Evolutionary conservation across 1,139 yeast species (phyloP).

Genomic region (Diutina neorugosa): DNA sequence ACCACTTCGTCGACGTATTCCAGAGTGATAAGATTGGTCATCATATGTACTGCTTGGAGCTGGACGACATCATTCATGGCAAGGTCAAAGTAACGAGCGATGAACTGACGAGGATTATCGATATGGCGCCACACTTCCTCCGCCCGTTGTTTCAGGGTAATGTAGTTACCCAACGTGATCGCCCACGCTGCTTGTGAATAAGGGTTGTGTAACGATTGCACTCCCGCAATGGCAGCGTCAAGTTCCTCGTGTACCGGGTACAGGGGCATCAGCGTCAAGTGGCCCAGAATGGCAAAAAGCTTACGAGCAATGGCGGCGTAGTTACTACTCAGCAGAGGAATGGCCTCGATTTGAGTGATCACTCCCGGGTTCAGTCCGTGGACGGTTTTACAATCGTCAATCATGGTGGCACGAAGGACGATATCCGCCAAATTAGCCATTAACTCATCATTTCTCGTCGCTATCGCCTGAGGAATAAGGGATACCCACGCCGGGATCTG

Average conservation of each 20-base stretch:
- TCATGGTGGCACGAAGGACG: neutral
- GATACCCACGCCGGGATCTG: neutral
- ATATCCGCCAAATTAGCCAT: neutral
- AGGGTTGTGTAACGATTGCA: neutral
- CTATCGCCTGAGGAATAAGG: neutral
- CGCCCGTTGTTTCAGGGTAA: neutral
- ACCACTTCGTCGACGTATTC: neutral
- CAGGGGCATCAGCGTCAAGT: slow-evolving; percentile 2
- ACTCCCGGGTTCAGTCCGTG: neutral
- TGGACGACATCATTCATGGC: slow-evolving; percentile 2
- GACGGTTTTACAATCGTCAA: neutral
- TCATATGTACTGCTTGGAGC: slow-evolving; percentile 2
- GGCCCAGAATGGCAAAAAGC: slow-evolving; percentile 1
- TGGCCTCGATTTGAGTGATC: neutral
- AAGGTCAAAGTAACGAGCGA: neutral
- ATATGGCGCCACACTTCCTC: neutral
- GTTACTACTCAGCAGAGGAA: neutral
- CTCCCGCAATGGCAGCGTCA: neutral
- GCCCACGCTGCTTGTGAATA: neutral
- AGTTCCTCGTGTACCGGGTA: neutral
- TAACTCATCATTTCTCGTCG: neutral
- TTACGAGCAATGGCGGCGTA: neutral
- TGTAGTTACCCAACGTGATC: slow-evolving; percentile 1
- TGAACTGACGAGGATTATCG: neutral
- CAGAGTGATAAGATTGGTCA: slow-evolving; percentile 1